Percentiles rank a stretch among this genome's conserved stretches.
These are phyloP conservation scores for Fusarium sp. DNA, from an alignment of 2,329 filamentous ascomycete species.

Conservation along the genomic window DNA sequence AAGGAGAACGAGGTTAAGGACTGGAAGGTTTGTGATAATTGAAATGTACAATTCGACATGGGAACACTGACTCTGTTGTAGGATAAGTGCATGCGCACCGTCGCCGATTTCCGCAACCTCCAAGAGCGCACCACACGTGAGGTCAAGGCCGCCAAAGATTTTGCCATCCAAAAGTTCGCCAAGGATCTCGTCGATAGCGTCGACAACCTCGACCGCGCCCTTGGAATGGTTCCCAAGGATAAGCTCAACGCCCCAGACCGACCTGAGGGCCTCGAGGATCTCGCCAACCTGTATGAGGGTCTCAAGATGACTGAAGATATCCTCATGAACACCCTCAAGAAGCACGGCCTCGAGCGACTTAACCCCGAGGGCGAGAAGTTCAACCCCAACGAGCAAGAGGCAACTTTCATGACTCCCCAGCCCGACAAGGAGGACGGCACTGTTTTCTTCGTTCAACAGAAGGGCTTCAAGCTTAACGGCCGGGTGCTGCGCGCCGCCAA, in stretches of 20 bases:
- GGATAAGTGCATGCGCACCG: conserved; percentile 94
- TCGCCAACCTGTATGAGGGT: conserved; percentile 85
- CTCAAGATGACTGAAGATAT: conserved; percentile 95
- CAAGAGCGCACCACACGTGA: conserved; percentile 95
- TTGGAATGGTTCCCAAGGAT: conserved; percentile 80
- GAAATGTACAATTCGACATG: background rate
- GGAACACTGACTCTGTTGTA: conserved; percentile 52
- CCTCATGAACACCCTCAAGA: conserved; percentile 87
- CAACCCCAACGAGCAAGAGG: conserved; percentile 96
- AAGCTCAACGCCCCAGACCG: conserved; percentile 70
- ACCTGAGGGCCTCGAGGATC: conserved; percentile 72
- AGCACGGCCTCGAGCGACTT: conserved; percentile 93
- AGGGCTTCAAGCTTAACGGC: conserved; percentile 95
- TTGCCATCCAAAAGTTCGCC: conserved; percentile 95
- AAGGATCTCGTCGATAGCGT: conserved; percentile 94
- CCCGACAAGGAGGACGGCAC: conserved; percentile 89
- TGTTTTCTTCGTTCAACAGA: conserved; percentile 93
- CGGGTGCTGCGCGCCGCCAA: conserved; percentile 90
- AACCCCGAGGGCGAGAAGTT: conserved; percentile 88
- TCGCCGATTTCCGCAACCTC: conserved; percentile 98
- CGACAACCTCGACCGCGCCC: conserved; percentile 96
- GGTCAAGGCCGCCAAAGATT: conserved; percentile 86
- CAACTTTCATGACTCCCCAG: conserved; percentile 92
- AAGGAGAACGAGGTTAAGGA: conserved; percentile 72
- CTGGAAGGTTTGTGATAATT: conserved; percentile 76